Evolutionary conservation across 2,329 filamentous ascomycete genomes (phyloP), one percentile per base, ranked within the genome.

Genomic region (Claviceps maximensis): DNA sequence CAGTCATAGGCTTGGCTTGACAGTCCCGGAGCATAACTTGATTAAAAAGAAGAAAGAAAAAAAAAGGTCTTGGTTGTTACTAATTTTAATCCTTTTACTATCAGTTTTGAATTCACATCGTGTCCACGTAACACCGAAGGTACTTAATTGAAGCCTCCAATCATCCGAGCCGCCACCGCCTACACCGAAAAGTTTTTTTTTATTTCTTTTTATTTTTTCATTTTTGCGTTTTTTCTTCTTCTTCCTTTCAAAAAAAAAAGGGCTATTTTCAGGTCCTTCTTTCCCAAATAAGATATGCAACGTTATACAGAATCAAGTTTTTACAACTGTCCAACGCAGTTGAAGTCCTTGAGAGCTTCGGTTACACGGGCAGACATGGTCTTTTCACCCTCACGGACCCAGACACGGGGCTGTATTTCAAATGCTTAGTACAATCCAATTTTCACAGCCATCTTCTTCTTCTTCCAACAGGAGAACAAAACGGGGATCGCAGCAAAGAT

Each of bases 321-420:
- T 45, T 68, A 71, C 49, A 70, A 53, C 58, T 68, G 63, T 53
- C 61, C 61, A 52, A 64, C 62, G 53, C 62, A 63, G 77, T 93
- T 90, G 81, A 98, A 98, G 78, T 97, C 91, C 65, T 84, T 76
- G 58, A 98, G 83, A 56, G 87, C 91, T 69, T 84, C 82, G 62
- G 80, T 68, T 60, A 96, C 82, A 72, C 93, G 87, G 64, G 77
- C 74, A 67, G 77, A 80, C 93, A 97, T 98, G 67, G 86, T 89
- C 84, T 96, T 95, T 83, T 98, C 93, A 66, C 91, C 93, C 77
- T 90, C 87, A 56, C 90, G 86, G 58, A 95, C 88, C 91, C 90
- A 95, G 68, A 96, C 89, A 73, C 89, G 84, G 63, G 89, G 89
- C 75, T 87, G 69, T 47, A 23, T 25, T 31, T 41, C 29, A 4